Evolutionary conservation across 2,329 filamentous ascomycete species (phyloP), one percentile per base, ranked within the genome.

Genomic region (Paraconiothyrium sp.): DNA sequence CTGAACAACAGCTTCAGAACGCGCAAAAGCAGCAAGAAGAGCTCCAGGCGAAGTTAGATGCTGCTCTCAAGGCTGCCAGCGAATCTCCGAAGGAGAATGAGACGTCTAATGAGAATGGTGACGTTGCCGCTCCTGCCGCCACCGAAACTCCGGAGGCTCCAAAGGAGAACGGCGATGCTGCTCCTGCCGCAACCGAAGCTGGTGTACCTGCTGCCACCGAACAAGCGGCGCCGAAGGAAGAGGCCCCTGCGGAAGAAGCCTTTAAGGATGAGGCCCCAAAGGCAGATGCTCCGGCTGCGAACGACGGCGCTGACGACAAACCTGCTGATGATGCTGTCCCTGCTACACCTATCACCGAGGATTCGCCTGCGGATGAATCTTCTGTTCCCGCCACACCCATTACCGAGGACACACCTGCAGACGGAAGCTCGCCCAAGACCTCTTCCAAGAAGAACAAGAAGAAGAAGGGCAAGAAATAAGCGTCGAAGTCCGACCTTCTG

Each of bases 41-140:
- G 16, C 22, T 64, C 34, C 55, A 68, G 35, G 35, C 41, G 22
- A 67, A 65, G 54, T 41, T 66, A 27, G 60, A 62, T 7, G 52
- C 64, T 58, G 64, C 62, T 0, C 43, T 61, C 10, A 56, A 64
- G 48, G 58, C 49, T 22, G 30, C 54, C 13, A 52, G 37, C 37
- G 54, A 59, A 20, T 51, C 55, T n/a, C 56, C 57, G 11, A 54
- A 54, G 49, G 39, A n/a, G 24, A 16, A 16, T 35, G 48, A 50
- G 14, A n/a, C 30, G 16, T 30, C 24, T 1, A 34, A 34, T 11
- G n/a, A 20, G 37, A 54, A 37, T 20, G 41, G 41, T 16, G 41
- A 44, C 20, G 41, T 16, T 16, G 35, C 37, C 9, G 50, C 37
- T 13, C 35, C 50, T 32, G 22, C 50, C 10, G 50, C 50, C 27